Percentiles rank a stretch among this genome's conserved stretches.
Conservation (phyloP, 371 early-diverging fungal genomes). For the Homolaphlyctis polyrhiza region DNA sequence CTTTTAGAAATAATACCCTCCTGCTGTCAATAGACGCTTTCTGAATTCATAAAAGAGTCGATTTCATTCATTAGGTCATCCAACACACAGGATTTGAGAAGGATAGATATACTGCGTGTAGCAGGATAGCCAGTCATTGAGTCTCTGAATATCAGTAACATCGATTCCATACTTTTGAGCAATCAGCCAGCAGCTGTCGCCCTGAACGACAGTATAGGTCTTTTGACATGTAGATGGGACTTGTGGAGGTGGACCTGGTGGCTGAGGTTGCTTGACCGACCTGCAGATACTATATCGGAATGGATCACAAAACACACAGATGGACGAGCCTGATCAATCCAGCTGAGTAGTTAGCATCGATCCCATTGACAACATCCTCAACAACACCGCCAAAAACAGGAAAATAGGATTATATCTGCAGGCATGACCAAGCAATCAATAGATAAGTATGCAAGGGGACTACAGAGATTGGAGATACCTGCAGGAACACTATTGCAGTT, state of each 20-base stretch:
- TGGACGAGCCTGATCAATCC: too few relatives aligned
- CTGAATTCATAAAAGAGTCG: too few relatives aligned
- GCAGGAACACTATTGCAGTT: neutral
- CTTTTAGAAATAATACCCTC: neutral
- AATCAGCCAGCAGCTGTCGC: conserved; percentile 3
- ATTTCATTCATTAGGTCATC: too few relatives aligned
- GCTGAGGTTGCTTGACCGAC: too few relatives aligned
- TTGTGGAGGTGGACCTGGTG: neutral
- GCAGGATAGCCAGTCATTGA: conserved; percentile 5
- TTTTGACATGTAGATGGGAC: neutral
- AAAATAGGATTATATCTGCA: neutral
- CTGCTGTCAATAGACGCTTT: neutral
- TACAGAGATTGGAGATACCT: too few relatives aligned
- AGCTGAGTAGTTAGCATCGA: too few relatives aligned
- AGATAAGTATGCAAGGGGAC: too few relatives aligned
- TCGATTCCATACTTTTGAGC: neutral
- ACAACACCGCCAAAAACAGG: too few relatives aligned
- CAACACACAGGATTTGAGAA: conserved; percentile 4
- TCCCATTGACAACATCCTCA: too few relatives aligned
- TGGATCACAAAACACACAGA: too few relatives aligned
- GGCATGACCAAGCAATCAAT: too few relatives aligned
- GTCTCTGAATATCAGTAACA: conserved; percentile 1
- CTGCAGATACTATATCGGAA: too few relatives aligned
- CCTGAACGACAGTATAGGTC: neutral
- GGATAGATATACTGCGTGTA: conserved; percentile 7